Evolutionary conservation across 1,139 yeast species (phyloP).

Genomic region (Schwanniomyces etchellsii): DNA sequence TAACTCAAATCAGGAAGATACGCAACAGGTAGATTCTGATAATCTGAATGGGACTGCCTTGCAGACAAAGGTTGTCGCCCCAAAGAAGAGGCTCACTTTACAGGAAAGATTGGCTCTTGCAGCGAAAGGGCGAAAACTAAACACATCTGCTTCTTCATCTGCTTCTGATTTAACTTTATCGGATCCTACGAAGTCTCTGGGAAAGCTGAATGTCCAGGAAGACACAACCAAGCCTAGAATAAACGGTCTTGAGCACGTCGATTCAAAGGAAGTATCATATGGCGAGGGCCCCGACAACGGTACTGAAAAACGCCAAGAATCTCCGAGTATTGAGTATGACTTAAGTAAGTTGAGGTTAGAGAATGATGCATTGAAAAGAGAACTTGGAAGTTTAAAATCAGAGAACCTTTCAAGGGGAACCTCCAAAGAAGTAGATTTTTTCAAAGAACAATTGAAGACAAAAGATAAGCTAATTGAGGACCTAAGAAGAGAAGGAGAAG

Average conservation of each 20-base stretch:
- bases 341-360: slow-evolving; percentile 5
- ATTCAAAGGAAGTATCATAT: background rate
- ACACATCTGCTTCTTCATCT: slow-evolving; percentile 4
- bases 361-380: slow-evolving; percentile 3
- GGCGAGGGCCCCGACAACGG: background rate
- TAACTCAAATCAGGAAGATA: background rate
- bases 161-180: slow-evolving; percentile 6
- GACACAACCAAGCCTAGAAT: background rate
- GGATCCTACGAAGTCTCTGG: slow-evolving; percentile 1
- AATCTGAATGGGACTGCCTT: background rate
- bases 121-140: slow-evolving; percentile 45
- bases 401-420: background rate
- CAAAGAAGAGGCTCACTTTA: slow-evolving; percentile 52
- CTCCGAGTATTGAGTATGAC: too few relatives aligned
- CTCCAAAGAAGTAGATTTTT: background rate
- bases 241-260: too few relatives aligned
- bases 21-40: background rate
- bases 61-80: background rate
- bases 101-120: slow-evolving; percentile 83
- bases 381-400: slow-evolving; percentile 1
- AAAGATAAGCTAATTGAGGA: slow-evolving; percentile 54
- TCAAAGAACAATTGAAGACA: slow-evolving; percentile 26
- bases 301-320: too few relatives aligned
- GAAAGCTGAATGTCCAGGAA: background rate
- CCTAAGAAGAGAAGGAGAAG: slow-evolving; percentile 74